Evolutionary conservation across 2,329 filamentous ascomycete species (phyloP), one percentile per base, ranked within the genome.

Genomic region (Nemania sp.): DNA sequence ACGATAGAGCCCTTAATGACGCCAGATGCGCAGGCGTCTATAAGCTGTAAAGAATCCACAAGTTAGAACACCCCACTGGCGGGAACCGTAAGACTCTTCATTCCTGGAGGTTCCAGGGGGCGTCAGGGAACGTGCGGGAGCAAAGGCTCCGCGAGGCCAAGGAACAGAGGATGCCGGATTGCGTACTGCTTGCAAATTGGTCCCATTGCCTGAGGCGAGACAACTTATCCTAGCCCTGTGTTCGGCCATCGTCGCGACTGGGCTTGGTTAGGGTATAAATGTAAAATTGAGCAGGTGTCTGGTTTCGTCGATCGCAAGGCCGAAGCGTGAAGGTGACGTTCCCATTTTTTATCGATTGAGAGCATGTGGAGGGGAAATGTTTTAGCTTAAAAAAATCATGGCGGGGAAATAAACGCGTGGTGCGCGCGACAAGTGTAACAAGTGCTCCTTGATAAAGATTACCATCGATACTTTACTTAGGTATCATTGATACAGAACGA

Each of bases 31-130:
- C 79, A 72, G 45, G 76, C 79, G 65, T 85, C 80, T 46, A 85
- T 79, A 52, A 96, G 81, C 58, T 57, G 13, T 5, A 60, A 59
- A 90, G 25, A 90, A 79, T 94, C 90, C 18, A 93, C 85, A 73
- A 94, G 39, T 94, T 57, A 52, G 55, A 34, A 43, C 40, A 88
- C 2, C 15, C n/a, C 17, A n/a, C 20, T 35, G 20, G 40, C n/a
- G 46, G 21, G 2, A 47, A 47, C 46, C 10, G 39, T 18, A 2
- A 12, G 13, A 12, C n/a, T n/a, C 25, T 7, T 29, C 29, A 18
- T 29, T 2, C 42, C 25, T 49, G 6, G n/a, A 18, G 29, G 32
- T 2, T 13, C 17, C 5, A 18, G 7, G 18, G 18, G n/a, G 5
- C 9, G 34, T 25, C 11, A 7, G 18, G 13, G 20, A 34, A 18